Evolutionary conservation across 2,329 filamentous ascomycete genomes (phyloP).

Genomic region (Bimuria novae-zelandiae): DNA sequence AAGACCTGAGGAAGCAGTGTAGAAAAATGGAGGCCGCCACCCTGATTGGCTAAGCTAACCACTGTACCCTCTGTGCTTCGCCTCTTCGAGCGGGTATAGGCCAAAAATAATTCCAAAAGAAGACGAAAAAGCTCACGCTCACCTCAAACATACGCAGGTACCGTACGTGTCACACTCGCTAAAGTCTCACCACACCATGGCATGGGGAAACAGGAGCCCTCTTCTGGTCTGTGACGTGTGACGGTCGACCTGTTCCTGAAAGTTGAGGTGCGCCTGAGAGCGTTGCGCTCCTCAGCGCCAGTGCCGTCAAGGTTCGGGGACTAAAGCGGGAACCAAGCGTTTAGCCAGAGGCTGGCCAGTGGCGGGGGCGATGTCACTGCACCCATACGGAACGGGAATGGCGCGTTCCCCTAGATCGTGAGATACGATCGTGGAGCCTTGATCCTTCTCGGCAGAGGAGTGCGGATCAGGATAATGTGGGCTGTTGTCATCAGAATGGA

Average conservation of each 20-base stretch:
- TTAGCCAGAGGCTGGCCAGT: slow-evolving; percentile 11
- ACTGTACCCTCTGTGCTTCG: slow-evolving; percentile 4
- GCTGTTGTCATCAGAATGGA: background rate
- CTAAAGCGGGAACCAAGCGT: slow-evolving; percentile 24
- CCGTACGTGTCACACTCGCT: slow-evolving; percentile 5
- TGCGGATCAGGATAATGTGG: slow-evolving; percentile 1
- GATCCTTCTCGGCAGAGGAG: background rate
- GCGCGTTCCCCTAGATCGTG: background rate
- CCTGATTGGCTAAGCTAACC: slow-evolving; percentile 5
- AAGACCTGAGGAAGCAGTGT: background rate
- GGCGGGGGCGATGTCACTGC: slow-evolving; percentile 6
- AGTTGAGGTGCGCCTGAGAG: slow-evolving; percentile 5
- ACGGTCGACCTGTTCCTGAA: slow-evolving; percentile 7
- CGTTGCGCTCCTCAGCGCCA: slow-evolving; percentile 1
- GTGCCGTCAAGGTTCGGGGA: slow-evolving; percentile 14
- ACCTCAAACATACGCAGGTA: slow-evolving; percentile 1
- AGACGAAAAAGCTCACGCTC: background rate
- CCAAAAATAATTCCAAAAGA: slow-evolving; percentile 7
- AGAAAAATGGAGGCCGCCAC: background rate
- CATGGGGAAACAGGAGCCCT: slow-evolving; percentile 2
- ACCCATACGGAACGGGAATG: background rate
- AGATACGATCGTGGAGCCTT: slow-evolving; percentile 5
- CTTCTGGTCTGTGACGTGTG: slow-evolving; percentile 4
- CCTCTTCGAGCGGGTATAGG: slow-evolving; percentile 1
- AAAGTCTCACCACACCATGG: slow-evolving; percentile 1